These are phyloP conservation scores for Fraxinus anomala DNA, from an alignment of 257 asterid genomes.

Conservation along the genomic window DNA sequence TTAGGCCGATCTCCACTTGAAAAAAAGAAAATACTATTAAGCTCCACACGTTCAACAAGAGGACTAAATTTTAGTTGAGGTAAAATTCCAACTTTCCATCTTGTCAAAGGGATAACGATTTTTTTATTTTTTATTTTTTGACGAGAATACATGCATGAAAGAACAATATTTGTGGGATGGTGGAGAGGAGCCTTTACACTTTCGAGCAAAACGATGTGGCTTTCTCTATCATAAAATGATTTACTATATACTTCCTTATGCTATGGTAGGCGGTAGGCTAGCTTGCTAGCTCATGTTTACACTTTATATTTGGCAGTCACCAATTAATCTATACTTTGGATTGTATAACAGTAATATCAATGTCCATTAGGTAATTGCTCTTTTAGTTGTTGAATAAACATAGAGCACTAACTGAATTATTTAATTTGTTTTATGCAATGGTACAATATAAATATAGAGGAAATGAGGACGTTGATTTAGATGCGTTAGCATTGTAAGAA, in stretches of 20 bases:
- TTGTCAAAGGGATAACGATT: constrained; percentile 33
- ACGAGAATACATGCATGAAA: constrained; percentile 33
- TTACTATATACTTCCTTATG: constrained; percentile 17
- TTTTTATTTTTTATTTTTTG: constrained; percentile 16
- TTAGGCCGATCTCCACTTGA: not conserved
- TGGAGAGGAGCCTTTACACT: constrained; percentile 50
- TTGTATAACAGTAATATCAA: not conserved
- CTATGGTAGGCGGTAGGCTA: constrained; percentile 37
- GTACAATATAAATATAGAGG: not conserved
- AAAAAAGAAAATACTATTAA: not conserved
- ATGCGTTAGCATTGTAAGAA: too few species aligned
- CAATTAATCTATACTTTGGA: not conserved
- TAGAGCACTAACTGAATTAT: not conserved
- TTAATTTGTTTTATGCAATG: not conserved
- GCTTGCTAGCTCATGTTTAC: constrained; percentile 19
- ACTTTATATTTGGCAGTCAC: not conserved
- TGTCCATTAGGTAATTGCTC: not conserved
- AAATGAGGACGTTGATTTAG: not conserved
- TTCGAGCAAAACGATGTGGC: constrained; percentile 64
- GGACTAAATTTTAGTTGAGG: constrained; percentile 30
- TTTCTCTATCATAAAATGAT: constrained; percentile 41
- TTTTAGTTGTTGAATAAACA: not conserved
- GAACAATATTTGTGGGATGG: constrained; percentile 31
- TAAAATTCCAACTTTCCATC: constrained; percentile 36
- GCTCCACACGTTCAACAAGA: not conserved